A percentile compares a stretch with the other conserved stretches of the same genome.
These are phyloP conservation scores for Paxillus rubicundulus DNA, from an alignment of 768 basidiomycete species.

Conservation along the genomic window DNA sequence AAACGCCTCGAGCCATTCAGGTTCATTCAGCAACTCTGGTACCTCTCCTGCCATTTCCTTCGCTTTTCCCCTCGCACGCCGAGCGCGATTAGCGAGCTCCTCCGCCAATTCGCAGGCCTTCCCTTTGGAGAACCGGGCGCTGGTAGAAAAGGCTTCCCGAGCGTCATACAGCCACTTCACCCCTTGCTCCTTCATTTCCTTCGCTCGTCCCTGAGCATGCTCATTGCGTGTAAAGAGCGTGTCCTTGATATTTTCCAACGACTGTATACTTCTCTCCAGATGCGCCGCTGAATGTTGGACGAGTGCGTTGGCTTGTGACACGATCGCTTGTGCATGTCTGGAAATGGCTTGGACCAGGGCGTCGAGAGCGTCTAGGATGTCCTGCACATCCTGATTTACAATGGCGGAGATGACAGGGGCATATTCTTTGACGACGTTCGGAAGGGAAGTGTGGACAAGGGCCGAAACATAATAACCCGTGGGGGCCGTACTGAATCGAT, in stretches of 20 bases:
- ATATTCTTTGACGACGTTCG: slow-evolving; percentile 47
- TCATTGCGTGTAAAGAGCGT: slow-evolving; percentile 49
- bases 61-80: slow-evolving; percentile 45
- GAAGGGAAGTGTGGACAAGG: slow-evolving; percentile 43
- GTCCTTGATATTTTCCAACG: slow-evolving; percentile 38
- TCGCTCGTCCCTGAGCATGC: slow-evolving; percentile 51
- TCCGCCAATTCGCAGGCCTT: slow-evolving; percentile 43
- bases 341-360: slow-evolving; percentile 51
- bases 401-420: slow-evolving; percentile 42
- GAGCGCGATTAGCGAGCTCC: slow-evolving; percentile 35
- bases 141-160: slow-evolving; percentile 39
- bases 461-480: slow-evolving; percentile 16
- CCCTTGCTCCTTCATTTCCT: slow-evolving; percentile 49
- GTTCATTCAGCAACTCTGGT: slow-evolving; percentile 22
- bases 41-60: slow-evolving; percentile 40
- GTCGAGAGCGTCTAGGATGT: slow-evolving; percentile 59
- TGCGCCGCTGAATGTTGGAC: slow-evolving; percentile 43
- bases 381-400: slow-evolving; percentile 52
- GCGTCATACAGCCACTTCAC: slow-evolving; percentile 44
- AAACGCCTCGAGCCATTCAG: slow-evolving; percentile 16
- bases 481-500: slow-evolving; percentile 12
- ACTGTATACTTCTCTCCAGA: slow-evolving; percentile 33
- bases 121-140: slow-evolving; percentile 43
- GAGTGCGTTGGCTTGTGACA: slow-evolving; percentile 36
- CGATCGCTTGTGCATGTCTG: slow-evolving; percentile 36